Percentiles rank a stretch among this genome's conserved stretches.
These are phyloP conservation scores for Thielaviopsis ethacetica DNA, from an alignment of 2,329 filamentous ascomycete genomes.

Conservation along the genomic window DNA sequence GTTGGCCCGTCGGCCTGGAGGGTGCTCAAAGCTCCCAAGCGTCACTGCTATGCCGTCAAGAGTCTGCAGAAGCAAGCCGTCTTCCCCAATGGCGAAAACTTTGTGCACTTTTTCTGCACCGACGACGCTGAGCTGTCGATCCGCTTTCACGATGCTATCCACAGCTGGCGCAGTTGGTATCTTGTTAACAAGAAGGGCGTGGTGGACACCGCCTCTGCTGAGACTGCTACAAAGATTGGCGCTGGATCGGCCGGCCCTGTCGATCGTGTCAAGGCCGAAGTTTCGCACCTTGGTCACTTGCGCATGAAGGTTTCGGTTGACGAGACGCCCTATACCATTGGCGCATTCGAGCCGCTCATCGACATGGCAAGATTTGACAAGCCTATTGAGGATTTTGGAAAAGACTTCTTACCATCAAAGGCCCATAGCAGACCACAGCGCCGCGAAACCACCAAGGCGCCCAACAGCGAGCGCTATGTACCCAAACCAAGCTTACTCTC, in stretches of 20 bases:
- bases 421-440: background rate
- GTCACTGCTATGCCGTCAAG: constrained; percentile 74
- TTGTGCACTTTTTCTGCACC: constrained; percentile 80
- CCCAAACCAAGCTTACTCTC: background rate
- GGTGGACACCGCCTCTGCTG: constrained; percentile 17
- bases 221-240: constrained; percentile 7
- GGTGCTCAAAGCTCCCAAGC: constrained; percentile 68
- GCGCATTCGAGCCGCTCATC: constrained; percentile 51
- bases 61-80: constrained; percentile 78
- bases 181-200: constrained; percentile 50
- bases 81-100: constrained; percentile 70
- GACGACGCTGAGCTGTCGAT: constrained; percentile 52
- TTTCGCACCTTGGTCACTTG: constrained; percentile 17
- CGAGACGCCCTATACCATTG: constrained; percentile 44
- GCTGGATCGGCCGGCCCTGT: background rate
- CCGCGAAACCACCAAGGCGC: constrained; percentile 6
- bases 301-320: constrained; percentile 27
- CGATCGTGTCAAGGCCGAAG: constrained; percentile 2
- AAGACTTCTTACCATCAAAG: constrained; percentile 21
- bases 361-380: constrained; percentile 44
- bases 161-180: constrained; percentile 85
- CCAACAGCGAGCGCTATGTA: constrained; percentile 3
- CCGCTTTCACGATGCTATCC: constrained; percentile 55
- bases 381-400: constrained; percentile 32
- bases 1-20: constrained; percentile 27